phyloP scores from a whole-genome alignment of 768 basidiomycete genomes.

The Boletus reticuloceps region DNA sequence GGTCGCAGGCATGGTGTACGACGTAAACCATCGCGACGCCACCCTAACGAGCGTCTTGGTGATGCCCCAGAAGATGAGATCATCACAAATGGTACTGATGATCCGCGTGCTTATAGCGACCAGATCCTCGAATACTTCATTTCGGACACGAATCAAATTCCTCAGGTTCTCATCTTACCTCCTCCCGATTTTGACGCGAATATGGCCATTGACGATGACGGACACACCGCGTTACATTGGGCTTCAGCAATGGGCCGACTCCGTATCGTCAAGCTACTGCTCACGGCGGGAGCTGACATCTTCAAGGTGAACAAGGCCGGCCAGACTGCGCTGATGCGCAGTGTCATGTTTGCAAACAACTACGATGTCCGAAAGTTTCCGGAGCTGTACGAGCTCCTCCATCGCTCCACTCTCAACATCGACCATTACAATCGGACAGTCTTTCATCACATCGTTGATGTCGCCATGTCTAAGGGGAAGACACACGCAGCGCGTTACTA shows the following conservation, averaged over 20 bases:
- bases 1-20: constrained; percentile 37
- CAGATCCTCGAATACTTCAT: constrained; percentile 98
- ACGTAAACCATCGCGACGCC: constrained; percentile 48
- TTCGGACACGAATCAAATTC: constrained; percentile 91
- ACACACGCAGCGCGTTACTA: constrained; percentile 98
- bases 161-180: constrained; percentile 80
- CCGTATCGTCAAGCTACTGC: constrained; percentile 89
- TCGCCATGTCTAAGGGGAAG: constrained; percentile 97
- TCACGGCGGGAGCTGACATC: constrained; percentile 93
- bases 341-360: constrained; percentile 99
- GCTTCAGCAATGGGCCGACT: constrained; percentile 99
- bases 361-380: constrained; percentile 99
- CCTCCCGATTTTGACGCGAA: constrained; percentile 93
- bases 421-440: constrained; percentile 97
- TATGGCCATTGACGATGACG: constrained; percentile 96
- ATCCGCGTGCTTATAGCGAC: constrained; percentile 81
- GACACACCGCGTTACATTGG: constrained; percentile 97
- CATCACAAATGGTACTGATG: constrained; percentile 42
- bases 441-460: constrained; percentile 96
- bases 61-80: constrained; percentile 45
- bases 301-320: constrained; percentile 96
- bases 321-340: constrained; percentile 96
- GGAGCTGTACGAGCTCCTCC: constrained; percentile 93
- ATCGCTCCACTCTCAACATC: constrained; percentile 98
- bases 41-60: constrained; percentile 44